phyloP scores from a whole-genome alignment of 768 basidiomycete species.

The Leucosporidium scottii region DNA sequence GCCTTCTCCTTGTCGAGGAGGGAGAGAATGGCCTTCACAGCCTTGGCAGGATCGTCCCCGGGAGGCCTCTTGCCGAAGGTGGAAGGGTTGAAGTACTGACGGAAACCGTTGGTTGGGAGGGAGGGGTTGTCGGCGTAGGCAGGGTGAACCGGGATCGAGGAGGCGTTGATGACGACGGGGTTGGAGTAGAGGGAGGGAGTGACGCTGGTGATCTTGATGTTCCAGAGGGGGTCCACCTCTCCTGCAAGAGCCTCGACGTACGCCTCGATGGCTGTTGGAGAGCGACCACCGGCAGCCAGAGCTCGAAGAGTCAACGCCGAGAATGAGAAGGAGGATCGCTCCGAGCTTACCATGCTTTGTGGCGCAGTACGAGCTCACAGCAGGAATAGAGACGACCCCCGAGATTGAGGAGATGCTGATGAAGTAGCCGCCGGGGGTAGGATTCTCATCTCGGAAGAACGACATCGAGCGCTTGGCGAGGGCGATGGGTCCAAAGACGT shows the following conservation, averaged over 20 bases:
- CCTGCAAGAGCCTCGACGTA: background rate
- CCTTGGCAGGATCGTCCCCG: background rate
- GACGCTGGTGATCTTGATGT: conserved; percentile 1
- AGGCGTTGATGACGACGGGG: background rate
- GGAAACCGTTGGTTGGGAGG: background rate
- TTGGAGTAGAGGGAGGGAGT: background rate
- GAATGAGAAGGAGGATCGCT: too few relatives aligned
- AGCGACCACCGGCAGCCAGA: too few relatives aligned
- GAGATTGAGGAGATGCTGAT: too few relatives aligned
- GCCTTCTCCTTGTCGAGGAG: background rate
- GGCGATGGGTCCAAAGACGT: too few relatives aligned
- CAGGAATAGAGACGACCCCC: too few relatives aligned
- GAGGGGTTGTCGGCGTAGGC: background rate
- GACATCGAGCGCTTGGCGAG: too few relatives aligned
- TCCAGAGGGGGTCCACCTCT: background rate
- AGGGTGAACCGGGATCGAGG: background rate
- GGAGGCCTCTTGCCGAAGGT: background rate
- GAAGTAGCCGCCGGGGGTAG: too few relatives aligned
- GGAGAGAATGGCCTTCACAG: background rate
- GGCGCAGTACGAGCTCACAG: too few relatives aligned
- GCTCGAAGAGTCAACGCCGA: background rate
- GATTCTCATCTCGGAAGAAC: too few relatives aligned
- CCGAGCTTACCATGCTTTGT: too few relatives aligned
- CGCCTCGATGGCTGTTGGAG: background rate
- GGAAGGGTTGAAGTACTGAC: background rate